Percentiles rank a stretch among this genome's conserved stretches.
Conservation (phyloP, 2,329 filamentous ascomycete genomes). For the Clarireedia homoeocarpa region DNA sequence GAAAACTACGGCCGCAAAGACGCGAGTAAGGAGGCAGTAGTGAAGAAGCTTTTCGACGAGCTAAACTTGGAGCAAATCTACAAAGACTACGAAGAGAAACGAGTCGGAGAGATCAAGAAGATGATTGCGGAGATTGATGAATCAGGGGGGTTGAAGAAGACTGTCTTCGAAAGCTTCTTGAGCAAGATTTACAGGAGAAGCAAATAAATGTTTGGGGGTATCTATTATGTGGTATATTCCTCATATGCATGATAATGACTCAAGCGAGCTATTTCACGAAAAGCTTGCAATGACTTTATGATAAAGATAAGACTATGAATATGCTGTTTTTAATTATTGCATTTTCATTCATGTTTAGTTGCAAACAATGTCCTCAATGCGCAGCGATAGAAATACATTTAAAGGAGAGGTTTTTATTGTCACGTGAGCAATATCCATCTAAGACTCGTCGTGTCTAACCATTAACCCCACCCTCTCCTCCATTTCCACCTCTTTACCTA, state of each 20-base stretch:
- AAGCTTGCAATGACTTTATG: not conserved
- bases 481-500: not conserved
- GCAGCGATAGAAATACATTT: not conserved
- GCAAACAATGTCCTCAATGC: not conserved
- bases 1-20: conserved; percentile 94
- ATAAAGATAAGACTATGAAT: not conserved
- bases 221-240: not conserved
- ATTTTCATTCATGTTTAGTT: not conserved
- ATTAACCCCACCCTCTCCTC: not conserved
- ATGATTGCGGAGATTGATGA: conserved; percentile 79
- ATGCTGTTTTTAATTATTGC: not conserved
- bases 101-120: conserved; percentile 66
- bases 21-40: conserved; percentile 67
- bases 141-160: conserved; percentile 80
- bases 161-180: conserved; percentile 82
- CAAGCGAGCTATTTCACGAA: not conserved
- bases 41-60: conserved; percentile 87
- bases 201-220: conserved; percentile 54
- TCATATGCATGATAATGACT: not conserved
- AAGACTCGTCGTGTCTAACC: not conserved
- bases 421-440: not conserved
- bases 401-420: not conserved
- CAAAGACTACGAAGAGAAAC: conserved; percentile 81
- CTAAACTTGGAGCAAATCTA: conserved; percentile 78
- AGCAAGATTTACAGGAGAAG: conserved; percentile 97